Conservation (phyloP, 1,139 yeast genomes). For the Blastobotrys petasosporus region DNA sequence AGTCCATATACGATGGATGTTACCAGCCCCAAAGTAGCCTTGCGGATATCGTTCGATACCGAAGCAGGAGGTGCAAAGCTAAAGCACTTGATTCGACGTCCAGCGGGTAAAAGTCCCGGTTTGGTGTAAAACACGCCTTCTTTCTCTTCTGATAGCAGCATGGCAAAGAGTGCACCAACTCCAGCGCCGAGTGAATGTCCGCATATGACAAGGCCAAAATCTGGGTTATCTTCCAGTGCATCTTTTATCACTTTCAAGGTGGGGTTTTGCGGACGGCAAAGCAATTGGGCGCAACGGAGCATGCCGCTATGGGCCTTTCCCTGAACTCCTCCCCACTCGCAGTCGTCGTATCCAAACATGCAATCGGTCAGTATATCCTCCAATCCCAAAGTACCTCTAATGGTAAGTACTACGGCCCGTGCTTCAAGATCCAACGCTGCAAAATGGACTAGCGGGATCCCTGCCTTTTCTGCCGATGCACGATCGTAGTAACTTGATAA, state of each 20-base stretch:
- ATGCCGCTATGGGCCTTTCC: slow-evolving; percentile 35
- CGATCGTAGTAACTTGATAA: slow-evolving; percentile 29
- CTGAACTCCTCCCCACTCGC: slow-evolving; percentile 28
- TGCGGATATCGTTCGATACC: slow-evolving; percentile 27
- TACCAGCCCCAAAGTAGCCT: slow-evolving; percentile 26
- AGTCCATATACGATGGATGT: slow-evolving; percentile 33
- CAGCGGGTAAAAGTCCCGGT: slow-evolving; percentile 24
- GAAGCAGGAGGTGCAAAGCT: slow-evolving; percentile 36
- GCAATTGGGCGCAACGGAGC: slow-evolving; percentile 30
- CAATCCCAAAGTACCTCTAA: slow-evolving; percentile 34
- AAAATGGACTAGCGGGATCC: slow-evolving; percentile 33
- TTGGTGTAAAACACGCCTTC: slow-evolving; percentile 21
- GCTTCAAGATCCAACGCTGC: slow-evolving; percentile 32
- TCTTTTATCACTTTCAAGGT: slow-evolving; percentile 27
- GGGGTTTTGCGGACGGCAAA: slow-evolving; percentile 23
- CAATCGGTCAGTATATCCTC: slow-evolving; percentile 35
- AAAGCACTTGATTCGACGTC: slow-evolving; percentile 31
- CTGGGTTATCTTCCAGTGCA: slow-evolving; percentile 26
- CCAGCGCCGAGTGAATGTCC: slow-evolving; percentile 38
- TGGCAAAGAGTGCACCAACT: slow-evolving; percentile 33
- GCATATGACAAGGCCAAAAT: slow-evolving; percentile 32
- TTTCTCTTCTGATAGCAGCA: slow-evolving; percentile 25
- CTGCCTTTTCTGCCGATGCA: slow-evolving; percentile 26
- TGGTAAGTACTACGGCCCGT: slow-evolving; percentile 32
- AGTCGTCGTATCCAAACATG: slow-evolving; percentile 31